A percentile compares a stretch with the other conserved stretches of the same genome.
These are phyloP conservation scores for Leishmania turanica DNA, from an alignment of 208 protist species.

Conservation along the genomic window DNA sequence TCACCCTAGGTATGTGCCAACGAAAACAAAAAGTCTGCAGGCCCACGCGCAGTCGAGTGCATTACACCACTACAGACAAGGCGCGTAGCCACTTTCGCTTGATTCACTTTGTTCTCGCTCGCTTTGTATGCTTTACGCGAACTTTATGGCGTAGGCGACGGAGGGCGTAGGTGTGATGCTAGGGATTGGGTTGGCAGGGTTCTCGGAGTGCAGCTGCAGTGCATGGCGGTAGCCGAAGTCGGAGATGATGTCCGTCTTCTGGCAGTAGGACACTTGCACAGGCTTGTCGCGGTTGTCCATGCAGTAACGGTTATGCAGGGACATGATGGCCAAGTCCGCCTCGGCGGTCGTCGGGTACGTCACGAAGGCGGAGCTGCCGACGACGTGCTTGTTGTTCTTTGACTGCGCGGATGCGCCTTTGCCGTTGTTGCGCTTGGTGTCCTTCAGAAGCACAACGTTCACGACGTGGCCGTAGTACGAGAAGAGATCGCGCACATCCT, in stretches of 20 bases:
- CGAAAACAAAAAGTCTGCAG: neutral
- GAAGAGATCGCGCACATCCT: constrained; percentile 43
- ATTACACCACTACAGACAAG: too few species aligned
- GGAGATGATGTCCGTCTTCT: constrained; percentile 58
- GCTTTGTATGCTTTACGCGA: constrained; percentile 4
- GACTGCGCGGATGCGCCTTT: constrained; percentile 3
- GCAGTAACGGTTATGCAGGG: constrained; percentile 50
- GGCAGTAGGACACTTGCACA: constrained; percentile 68
- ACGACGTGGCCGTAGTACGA: constrained; percentile 37
- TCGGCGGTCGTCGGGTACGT: constrained; percentile 48
- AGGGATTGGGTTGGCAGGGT: constrained; percentile 60
- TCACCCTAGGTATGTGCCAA: neutral
- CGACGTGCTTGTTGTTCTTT: constrained; percentile 28
- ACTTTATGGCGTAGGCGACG: constrained; percentile 31
- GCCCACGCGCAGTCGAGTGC: neutral
- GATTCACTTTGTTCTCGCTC: too few species aligned
- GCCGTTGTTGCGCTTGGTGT: constrained; percentile 19
- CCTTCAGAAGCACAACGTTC: constrained; percentile 47
- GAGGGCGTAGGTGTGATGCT: constrained; percentile 15
- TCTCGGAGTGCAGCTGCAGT: constrained; percentile 49
- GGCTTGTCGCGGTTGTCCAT: constrained; percentile 60
- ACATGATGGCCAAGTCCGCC: constrained; percentile 57
- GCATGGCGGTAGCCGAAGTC: constrained; percentile 71
- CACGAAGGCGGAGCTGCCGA: constrained; percentile 50
- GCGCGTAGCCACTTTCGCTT: neutral